These are phyloP conservation scores for Pseudogymnoascus sp. DNA, from an alignment of 2,329 filamentous ascomycete species.

Conservation along the genomic window DNA sequence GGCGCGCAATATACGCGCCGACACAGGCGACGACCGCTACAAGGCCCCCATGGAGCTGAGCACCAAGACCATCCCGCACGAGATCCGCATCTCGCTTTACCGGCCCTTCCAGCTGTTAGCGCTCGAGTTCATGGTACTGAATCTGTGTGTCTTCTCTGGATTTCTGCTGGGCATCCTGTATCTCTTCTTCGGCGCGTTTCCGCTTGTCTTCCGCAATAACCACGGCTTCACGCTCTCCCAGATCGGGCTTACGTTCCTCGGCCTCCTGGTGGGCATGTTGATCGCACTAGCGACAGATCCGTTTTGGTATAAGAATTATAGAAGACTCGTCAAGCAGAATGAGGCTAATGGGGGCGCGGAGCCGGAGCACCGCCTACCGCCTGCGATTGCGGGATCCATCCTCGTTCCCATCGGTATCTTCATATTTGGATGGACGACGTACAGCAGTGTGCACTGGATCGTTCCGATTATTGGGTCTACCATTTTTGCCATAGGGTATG, in stretches of 20 bases:
- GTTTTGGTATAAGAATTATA: constrained; percentile 55
- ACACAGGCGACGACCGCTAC: constrained; percentile 71
- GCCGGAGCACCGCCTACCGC: constrained; percentile 78
- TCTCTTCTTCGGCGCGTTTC: constrained; percentile 84
- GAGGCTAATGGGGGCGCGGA: constrained; percentile 49
- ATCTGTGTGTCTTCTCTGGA: constrained; percentile 73
- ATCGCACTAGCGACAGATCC: constrained; percentile 54
- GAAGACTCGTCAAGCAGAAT: constrained; percentile 46
- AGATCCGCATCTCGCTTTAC: constrained; percentile 50
- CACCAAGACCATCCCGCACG: constrained; percentile 55
- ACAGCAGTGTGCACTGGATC: constrained; percentile 65
- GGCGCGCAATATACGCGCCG: constrained; percentile 58
- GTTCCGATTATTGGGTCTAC: constrained; percentile 64
- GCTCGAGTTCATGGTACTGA: constrained; percentile 77
- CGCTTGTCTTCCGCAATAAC: constrained; percentile 64
- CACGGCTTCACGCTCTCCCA: constrained; percentile 75
- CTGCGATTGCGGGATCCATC: constrained; percentile 64
- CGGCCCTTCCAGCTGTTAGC: constrained; percentile 66
- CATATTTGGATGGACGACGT: constrained; percentile 83
- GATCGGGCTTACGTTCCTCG: constrained; percentile 69
- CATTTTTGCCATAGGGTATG: constrained; percentile 64
- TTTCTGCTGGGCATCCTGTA: constrained; percentile 83
- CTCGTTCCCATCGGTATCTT: constrained; percentile 77
- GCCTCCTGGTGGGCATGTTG: constrained; percentile 61
- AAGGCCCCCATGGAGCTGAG: constrained; percentile 68